A percentile compares a stretch with the other conserved stretches of the same genome.
Conservation (phyloP, 257 asterid genomes). For the Solanum medicagineum region DNA sequence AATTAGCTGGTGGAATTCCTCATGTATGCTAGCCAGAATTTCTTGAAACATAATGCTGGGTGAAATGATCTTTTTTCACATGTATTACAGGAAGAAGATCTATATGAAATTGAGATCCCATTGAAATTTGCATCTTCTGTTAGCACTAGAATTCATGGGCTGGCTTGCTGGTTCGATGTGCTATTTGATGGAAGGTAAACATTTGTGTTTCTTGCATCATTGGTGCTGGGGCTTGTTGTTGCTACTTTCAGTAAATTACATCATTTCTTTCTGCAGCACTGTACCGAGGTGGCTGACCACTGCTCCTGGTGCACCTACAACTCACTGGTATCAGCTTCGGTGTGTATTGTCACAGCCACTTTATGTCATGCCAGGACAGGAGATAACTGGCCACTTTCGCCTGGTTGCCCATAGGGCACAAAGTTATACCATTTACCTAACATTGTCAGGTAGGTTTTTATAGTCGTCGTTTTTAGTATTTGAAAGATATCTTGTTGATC, state of each 20-base stretch:
- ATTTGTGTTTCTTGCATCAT: neutral
- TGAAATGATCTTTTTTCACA: neutral
- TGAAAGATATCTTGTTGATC: neutral
- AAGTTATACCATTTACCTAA: constrained; percentile 80
- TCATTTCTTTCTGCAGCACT: constrained; percentile 30
- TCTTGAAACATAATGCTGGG: neutral
- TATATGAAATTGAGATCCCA: constrained; percentile 83
- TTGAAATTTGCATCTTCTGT: constrained; percentile 52
- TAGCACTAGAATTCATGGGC: constrained; percentile 88
- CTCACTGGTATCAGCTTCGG: constrained; percentile 99
- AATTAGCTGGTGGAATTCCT: neutral
- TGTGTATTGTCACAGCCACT: constrained; percentile 91
- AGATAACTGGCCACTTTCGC: constrained; percentile 73
- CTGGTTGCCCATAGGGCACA: constrained; percentile 95
- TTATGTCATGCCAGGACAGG: constrained; percentile 98
- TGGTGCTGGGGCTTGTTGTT: neutral
- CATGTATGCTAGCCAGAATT: neutral
- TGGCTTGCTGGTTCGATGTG: constrained; percentile 99
- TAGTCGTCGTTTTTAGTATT: neutral
- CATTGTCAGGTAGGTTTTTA: constrained; percentile 52
- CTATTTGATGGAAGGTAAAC: constrained; percentile 85
- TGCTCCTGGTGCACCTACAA: constrained; percentile 95
- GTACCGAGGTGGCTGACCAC: constrained; percentile 95
- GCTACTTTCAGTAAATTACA: neutral
- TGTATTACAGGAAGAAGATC: constrained; percentile 73